Conservation (phyloP, 1,284 basidiomycete species). For the Amylostereum chailletii region DNA sequence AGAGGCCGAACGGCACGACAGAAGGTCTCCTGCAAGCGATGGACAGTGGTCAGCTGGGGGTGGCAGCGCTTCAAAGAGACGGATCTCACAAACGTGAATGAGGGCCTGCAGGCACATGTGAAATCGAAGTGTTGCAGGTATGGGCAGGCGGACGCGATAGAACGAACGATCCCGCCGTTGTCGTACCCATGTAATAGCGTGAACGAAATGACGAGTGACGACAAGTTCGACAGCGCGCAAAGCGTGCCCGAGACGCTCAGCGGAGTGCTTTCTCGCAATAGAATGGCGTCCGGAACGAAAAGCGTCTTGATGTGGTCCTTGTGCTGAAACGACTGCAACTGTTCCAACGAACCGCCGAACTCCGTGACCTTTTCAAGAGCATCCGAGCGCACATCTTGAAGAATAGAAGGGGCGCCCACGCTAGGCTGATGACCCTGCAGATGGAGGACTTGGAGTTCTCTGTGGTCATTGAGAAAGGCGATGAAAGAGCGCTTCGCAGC, state of each 20-base stretch:
- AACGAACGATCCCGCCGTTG: conserved; percentile 55
- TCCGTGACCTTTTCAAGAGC: conserved; percentile 42
- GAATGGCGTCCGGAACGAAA: conserved; percentile 54
- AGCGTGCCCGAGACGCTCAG: conserved; percentile 49
- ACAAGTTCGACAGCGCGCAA: conserved; percentile 42
- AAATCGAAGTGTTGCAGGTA: conserved; percentile 52
- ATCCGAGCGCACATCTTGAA: conserved; percentile 35
- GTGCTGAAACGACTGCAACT: conserved; percentile 42
- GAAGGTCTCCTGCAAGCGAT: conserved; percentile 23
- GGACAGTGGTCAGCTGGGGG: conserved; percentile 12
- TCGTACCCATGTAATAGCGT: conserved; percentile 65
- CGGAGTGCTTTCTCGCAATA: conserved; percentile 56
- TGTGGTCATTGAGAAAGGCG: conserved; percentile 57
- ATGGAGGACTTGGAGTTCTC: conserved; percentile 40
- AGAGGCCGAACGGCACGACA: conserved; percentile 38
- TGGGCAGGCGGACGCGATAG: conserved; percentile 55
- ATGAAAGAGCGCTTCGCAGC: conserved; percentile 45
- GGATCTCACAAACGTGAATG: conserved; percentile 54
- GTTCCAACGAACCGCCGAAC: conserved; percentile 54
- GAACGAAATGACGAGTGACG: conserved; percentile 52
- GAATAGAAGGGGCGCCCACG: conserved; percentile 45
- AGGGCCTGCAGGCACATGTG: conserved; percentile 57
- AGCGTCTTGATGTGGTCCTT: conserved; percentile 26
- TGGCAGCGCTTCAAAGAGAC: not conserved
- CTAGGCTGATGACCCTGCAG: conserved; percentile 39